Evolutionary conservation across 345 rosid species (phyloP), one percentile per base, ranked within the genome.

Genomic region (Murraya koenigii): DNA sequence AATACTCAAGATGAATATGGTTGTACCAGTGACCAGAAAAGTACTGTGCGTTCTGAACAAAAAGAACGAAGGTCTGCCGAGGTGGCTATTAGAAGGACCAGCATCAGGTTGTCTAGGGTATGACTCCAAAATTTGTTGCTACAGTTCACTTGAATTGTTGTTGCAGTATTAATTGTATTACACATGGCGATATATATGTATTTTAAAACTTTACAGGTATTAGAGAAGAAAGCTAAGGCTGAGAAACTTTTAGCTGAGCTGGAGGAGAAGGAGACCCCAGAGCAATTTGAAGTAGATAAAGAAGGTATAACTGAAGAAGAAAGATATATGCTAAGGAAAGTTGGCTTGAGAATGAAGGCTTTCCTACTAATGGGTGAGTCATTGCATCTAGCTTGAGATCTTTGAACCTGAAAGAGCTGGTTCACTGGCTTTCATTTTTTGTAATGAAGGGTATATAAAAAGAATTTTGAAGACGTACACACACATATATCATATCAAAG

Each of bases 291-390:
- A 75, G 26, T 82, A 9, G 99, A 91, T 81, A 93, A 87, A 77
- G 99, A 93, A 81, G 93, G 94, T 74, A 90, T 92, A 74, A 90
- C 97, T 62, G 82, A 84, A 84, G 99, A 93, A 81, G 99, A 95
- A 84, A 92, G 92, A 86, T 90, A 92, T 75, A 93, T 95, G 98
- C 93, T 95, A 30, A 85, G 92, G 82, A 93, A 90, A 84, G 84
- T 92, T 80, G 99, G 99, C 89, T 83, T 95, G 90, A 89, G 90
- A 86, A 91, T 95, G 99, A 85, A 87, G 85, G 93, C 99, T 72
- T 95, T 92, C 88, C 85, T 95, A 44, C 86, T 92, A 80, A 66
- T 92, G 78, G 99, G 99, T 95, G 85, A 79, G 93, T 89, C 52
- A 17, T 75, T 26, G 52, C 63, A 28, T 38, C 56, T 72, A 35